phyloP scores from a whole-genome alignment of 805 yeast species.

The Teunomyces aglyptinius region DNA sequence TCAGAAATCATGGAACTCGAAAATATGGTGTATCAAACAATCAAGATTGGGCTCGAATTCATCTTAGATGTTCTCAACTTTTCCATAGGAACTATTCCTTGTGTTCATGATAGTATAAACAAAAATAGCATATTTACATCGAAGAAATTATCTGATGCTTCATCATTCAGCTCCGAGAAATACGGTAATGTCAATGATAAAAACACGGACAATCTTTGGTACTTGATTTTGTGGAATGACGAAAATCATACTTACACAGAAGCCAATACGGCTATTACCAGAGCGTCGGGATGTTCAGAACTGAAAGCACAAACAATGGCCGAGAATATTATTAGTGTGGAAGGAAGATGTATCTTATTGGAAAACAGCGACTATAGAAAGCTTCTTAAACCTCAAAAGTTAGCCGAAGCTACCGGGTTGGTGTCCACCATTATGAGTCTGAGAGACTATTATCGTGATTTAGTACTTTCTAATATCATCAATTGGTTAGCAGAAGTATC shows the following conservation, averaged over 20 bases:
- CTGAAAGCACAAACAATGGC: constrained; percentile 37
- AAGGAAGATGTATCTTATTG: constrained; percentile 50
- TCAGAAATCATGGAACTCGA: constrained; percentile 8
- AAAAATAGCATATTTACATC: constrained; percentile 22
- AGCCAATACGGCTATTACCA: constrained; percentile 48
- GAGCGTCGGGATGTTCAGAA: constrained; percentile 26
- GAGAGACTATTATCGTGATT: constrained; percentile 51
- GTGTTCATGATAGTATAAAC: constrained; percentile 31
- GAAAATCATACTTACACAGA: constrained; percentile 63
- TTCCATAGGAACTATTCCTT: constrained; percentile 39
- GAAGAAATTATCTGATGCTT: constrained; percentile 25
- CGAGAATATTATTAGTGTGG: constrained; percentile 40
- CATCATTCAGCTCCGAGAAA: constrained; percentile 28
- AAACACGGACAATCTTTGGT: constrained; percentile 36
- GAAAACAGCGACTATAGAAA: constrained; percentile 21
- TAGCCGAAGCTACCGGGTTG: constrained; percentile 48
- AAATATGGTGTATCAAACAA: constrained; percentile 22
- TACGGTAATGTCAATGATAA: constrained; percentile 34
- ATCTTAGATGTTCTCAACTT: constrained; percentile 43
- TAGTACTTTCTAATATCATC: constrained; percentile 44
- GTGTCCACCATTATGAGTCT: constrained; percentile 54
- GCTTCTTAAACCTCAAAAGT: constrained; percentile 32
- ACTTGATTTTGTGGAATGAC: constrained; percentile 72
- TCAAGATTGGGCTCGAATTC: constrained; percentile 39
- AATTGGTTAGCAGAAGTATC: constrained; percentile 50